Percentiles rank a stretch among this genome's conserved stretches.
phyloP scores from a whole-genome alignment of 805 yeast species.

The Phaffomyces antillensis region DNA sequence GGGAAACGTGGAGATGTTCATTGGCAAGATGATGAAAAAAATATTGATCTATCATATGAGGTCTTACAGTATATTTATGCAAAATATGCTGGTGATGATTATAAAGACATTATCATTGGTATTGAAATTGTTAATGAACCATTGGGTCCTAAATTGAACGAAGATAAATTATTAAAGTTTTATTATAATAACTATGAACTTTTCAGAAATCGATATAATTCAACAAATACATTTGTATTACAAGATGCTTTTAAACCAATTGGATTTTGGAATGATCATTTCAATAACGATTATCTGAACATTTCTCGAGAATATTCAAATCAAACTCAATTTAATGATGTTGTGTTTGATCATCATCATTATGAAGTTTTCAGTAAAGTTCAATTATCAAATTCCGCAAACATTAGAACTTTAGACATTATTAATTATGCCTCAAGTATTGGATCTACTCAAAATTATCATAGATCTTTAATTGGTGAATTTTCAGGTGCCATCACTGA shows the following conservation, averaged over 20 bases:
- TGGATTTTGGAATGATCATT: slow-evolving; percentile 47
- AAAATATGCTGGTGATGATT: slow-evolving; percentile 43
- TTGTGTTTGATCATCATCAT: slow-evolving; percentile 82
- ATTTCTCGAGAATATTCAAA: slow-evolving; percentile 14
- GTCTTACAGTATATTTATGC: slow-evolving; percentile 43
- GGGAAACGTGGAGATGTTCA: slow-evolving; percentile 47
- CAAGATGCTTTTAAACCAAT: slow-evolving; percentile 60
- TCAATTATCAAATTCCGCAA: slow-evolving; percentile 42
- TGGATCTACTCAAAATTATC: slow-evolving; percentile 27
- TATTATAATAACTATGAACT: slow-evolving; percentile 27
- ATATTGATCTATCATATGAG: slow-evolving; percentile 41
- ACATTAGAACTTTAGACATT: slow-evolving; percentile 27
- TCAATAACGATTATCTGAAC: slow-evolving; percentile 26
- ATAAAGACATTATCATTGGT: slow-evolving; percentile 56
- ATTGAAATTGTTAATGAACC: slow-evolving; percentile 72
- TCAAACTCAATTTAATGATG: slow-evolving; percentile 38
- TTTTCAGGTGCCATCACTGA: slow-evolving; percentile 92
- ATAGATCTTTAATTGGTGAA: slow-evolving; percentile 62
- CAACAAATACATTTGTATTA: slow-evolving; percentile 39
- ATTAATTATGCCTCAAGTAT: slow-evolving; percentile 27
- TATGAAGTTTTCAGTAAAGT: slow-evolving; percentile 75
- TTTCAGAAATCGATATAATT: slow-evolving; percentile 17
- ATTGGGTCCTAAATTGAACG: slow-evolving; percentile 43
- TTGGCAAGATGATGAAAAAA: slow-evolving; percentile 35
- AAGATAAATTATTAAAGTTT: slow-evolving; percentile 25